These are phyloP conservation scores for Sarocladium strictum DNA, from an alignment of 2,329 filamentous ascomycete genomes.

Conservation along the genomic window DNA sequence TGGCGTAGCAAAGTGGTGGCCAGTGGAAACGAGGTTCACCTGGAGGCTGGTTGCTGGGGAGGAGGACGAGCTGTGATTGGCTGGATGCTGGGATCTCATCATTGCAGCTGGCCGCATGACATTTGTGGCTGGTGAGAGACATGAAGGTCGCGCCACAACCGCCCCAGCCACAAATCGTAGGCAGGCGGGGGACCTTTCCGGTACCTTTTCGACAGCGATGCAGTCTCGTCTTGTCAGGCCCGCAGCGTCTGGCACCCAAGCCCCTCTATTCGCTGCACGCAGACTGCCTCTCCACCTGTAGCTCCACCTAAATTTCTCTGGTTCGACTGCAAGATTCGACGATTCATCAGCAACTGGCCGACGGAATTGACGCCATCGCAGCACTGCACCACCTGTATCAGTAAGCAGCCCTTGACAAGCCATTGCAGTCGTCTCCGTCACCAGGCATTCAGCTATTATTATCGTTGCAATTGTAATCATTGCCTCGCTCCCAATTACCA, in stretches of 20 bases:
- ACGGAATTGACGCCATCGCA: background rate
- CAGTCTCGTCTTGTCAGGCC: too few relatives aligned
- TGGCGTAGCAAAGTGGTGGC: background rate
- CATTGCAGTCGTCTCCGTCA: background rate
- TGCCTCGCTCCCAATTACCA: background rate
- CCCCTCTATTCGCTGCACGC: too few relatives aligned
- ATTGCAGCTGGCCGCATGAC: background rate
- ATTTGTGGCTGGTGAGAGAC: background rate
- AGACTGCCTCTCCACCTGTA: too few relatives aligned
- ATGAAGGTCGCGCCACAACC: background rate
- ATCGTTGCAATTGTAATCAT: background rate
- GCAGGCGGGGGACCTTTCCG: too few relatives aligned
- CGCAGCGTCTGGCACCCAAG: too few relatives aligned
- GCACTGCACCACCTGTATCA: background rate
- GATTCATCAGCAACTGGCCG: background rate
- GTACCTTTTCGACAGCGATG: too few relatives aligned
- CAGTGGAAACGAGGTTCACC: conserved; percentile 3
- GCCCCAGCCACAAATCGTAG: background rate
- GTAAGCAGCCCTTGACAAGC: background rate
- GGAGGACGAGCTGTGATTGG: conserved; percentile 3
- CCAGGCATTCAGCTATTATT: background rate
- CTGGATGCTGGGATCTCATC: background rate
- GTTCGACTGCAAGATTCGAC: background rate
- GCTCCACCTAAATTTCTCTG: too few relatives aligned
- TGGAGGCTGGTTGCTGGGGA: conserved; percentile 9